These are phyloP conservation scores for Wallemia mellicola DNA, from an alignment of 1,284 basidiomycete species.

Conservation along the genomic window DNA sequence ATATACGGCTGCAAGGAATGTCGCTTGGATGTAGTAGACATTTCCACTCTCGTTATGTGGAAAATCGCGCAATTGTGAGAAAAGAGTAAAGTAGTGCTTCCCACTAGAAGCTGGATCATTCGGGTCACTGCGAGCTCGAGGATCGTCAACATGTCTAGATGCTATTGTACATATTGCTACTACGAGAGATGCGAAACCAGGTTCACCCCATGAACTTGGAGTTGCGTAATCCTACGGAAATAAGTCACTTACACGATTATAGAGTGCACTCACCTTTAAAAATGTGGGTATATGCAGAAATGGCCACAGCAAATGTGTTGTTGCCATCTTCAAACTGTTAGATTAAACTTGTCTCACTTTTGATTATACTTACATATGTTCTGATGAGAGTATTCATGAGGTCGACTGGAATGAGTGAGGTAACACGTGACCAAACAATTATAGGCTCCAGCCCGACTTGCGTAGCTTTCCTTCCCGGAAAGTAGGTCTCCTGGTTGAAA, in stretches of 20 bases:
- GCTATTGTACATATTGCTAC: constrained; percentile 63
- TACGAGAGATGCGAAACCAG: constrained; percentile 66
- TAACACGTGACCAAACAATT: constrained; percentile 38
- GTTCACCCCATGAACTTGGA: constrained; percentile 69
- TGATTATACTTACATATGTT: too few relatives aligned
- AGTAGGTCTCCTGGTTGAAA: constrained; percentile 11
- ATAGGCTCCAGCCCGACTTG: constrained; percentile 48
- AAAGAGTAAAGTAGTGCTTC: constrained; percentile 65
- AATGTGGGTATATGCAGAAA: constrained; percentile 71
- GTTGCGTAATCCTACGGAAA: constrained; percentile 46
- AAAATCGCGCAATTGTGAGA: constrained; percentile 46
- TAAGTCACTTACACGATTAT: neutral
- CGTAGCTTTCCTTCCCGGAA: constrained; percentile 34
- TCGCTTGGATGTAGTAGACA: constrained; percentile 59
- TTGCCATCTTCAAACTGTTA: too few relatives aligned
- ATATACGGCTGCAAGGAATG: constrained; percentile 58
- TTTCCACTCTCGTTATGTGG: too few relatives aligned
- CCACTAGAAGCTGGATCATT: constrained; percentile 51
- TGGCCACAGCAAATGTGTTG: constrained; percentile 65
- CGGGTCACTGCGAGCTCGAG: constrained; percentile 47
- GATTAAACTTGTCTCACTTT: too few relatives aligned
- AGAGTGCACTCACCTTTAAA: constrained; percentile 27
- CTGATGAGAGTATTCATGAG: constrained; percentile 42
- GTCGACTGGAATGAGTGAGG: constrained; percentile 44
- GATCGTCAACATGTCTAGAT: constrained; percentile 64